phyloP scores from a whole-genome alignment of 768 basidiomycete species.

The Leccinellum albellum region DNA sequence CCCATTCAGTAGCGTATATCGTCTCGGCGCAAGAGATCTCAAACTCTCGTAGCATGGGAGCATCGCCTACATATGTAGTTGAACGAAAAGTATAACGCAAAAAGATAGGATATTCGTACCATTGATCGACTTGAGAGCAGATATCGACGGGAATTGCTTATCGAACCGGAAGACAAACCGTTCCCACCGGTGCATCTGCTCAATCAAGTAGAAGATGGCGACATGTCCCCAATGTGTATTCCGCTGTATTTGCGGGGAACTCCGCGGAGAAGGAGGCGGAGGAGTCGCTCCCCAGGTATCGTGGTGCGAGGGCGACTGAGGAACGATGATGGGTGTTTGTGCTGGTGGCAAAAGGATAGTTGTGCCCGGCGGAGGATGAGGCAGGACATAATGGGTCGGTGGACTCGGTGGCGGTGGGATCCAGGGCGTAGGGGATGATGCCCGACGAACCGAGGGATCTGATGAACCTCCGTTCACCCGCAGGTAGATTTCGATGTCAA shows the following conservation, averaged over 20 bases:
- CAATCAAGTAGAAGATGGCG: conserved; percentile 71
- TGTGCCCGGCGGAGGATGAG: conserved; percentile 25
- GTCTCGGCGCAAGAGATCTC: conserved; percentile 72
- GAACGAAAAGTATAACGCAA: neutral
- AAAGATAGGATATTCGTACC: conserved; percentile 40
- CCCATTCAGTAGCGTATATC: conserved; percentile 60
- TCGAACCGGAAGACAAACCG: conserved; percentile 79
- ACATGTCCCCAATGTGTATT: conserved; percentile 79
- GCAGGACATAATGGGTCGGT: conserved; percentile 39
- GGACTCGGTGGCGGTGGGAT: conserved; percentile 29
- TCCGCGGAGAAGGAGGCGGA: conserved; percentile 25
- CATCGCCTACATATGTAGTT: conserved; percentile 47
- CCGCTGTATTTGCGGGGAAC: conserved; percentile 34
- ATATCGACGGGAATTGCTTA: conserved; percentile 69
- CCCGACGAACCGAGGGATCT: conserved; percentile 22
- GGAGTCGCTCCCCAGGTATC: conserved; percentile 39
- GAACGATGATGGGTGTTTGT: conserved; percentile 44
- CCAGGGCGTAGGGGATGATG: conserved; percentile 31
- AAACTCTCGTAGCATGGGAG: conserved; percentile 71
- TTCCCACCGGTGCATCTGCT: conserved; percentile 81
- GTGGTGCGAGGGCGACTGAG: conserved; percentile 39
- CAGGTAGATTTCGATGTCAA: conserved; percentile 79
- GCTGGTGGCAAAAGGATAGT: conserved; percentile 34
- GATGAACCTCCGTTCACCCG: conserved; percentile 41
- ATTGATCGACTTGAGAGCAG: conserved; percentile 67